Conservation (phyloP, 164 flowering plant species). For the Aristolochia californica region DNA sequence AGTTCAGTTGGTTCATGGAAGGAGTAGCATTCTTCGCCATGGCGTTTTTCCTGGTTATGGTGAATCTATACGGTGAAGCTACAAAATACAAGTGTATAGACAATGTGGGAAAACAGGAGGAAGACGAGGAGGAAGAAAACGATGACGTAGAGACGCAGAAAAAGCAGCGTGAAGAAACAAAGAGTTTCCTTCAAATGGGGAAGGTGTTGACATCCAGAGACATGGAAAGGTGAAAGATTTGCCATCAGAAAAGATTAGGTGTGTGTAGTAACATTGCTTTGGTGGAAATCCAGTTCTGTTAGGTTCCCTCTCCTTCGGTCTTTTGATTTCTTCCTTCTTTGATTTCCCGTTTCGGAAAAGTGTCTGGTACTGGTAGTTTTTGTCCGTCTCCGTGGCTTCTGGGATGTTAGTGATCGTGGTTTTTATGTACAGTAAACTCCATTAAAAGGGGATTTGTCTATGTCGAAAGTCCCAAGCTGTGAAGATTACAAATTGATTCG, state of each 20-base stretch:
- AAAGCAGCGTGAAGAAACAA: slow-evolving; percentile 8
- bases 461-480: too few species aligned
- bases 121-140: slow-evolving; percentile 13
- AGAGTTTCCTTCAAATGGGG: slow-evolving; percentile 31
- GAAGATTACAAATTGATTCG: too few species aligned
- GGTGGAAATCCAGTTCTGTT: slow-evolving; percentile 4
- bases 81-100: slow-evolving; percentile 22
- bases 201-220: slow-evolving; percentile 17
- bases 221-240: slow-evolving; percentile 30
- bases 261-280: slow-evolving; percentile 4
- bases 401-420: too few species aligned
- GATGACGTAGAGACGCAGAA: slow-evolving; percentile 17
- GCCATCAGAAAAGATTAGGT: background rate
- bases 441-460: too few species aligned
- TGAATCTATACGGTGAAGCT: slow-evolving; percentile 17
- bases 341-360: background rate
- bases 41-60: slow-evolving; percentile 27
- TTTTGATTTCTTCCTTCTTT: background rate
- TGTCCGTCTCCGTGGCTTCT: too few species aligned
- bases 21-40: slow-evolving; percentile 26
- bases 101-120: slow-evolving; percentile 16
- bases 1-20: slow-evolving; percentile 54
- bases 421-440: too few species aligned
- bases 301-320: background rate
- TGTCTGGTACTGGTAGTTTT: too few species aligned